Evolutionary conservation across 257 asterid genomes (phyloP).

Genomic region (Solanum sejunctum): DNA sequence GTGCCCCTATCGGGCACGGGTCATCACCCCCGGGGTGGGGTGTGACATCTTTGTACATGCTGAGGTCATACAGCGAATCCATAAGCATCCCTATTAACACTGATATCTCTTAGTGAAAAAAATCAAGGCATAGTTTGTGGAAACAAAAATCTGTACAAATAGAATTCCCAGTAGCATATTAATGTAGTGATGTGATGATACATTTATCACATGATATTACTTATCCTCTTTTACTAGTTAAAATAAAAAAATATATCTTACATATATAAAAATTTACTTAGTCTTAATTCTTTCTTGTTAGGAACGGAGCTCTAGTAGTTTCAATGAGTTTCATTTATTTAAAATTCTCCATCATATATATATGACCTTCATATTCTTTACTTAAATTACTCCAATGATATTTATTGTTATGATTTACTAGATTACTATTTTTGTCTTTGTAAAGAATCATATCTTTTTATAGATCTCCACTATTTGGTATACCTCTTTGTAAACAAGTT

Average conservation of each 20-base stretch:
- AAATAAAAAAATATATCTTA: not conserved
- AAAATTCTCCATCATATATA: not conserved
- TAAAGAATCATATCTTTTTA: not conserved
- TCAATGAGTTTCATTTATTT: not conserved
- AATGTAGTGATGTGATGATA: not conserved
- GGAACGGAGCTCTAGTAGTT: not conserved
- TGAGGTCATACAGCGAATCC: conserved; percentile 95
- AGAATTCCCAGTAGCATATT: not conserved
- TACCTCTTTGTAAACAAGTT: not conserved
- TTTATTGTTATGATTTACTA: not conserved
- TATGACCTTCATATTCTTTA: not conserved
- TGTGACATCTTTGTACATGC: no score
- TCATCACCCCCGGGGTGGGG: no score
- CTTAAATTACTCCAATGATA: not conserved
- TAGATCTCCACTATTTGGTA: not conserved
- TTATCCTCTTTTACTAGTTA: not conserved
- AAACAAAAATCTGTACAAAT: not conserved
- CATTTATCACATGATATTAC: not conserved
- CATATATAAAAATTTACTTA: not conserved
- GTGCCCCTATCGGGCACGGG: no score
- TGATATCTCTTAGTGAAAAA: conserved; percentile 4
- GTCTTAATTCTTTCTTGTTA: not conserved
- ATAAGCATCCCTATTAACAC: conserved; percentile 71
- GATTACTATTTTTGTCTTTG: not conserved
- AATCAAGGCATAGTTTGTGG: not conserved